A percentile compares a stretch with the other conserved stretches of the same genome.
These are phyloP conservation scores for Trichocladium uniseriatum DNA, from an alignment of 495 filamentous ascomycete species.

Conservation along the genomic window DNA sequence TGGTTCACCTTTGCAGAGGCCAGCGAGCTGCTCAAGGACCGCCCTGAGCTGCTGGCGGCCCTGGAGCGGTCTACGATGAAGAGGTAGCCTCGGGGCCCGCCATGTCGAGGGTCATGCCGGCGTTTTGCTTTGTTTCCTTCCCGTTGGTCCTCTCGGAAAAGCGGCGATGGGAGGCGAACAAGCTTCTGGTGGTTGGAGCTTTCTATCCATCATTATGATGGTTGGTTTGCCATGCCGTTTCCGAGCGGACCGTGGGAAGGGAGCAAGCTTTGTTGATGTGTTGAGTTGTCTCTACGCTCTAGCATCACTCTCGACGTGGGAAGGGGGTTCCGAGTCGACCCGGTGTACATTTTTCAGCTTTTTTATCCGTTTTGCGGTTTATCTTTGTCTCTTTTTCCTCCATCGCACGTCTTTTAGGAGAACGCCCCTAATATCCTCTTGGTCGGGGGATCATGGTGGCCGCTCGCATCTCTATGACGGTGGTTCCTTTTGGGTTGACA, in stretches of 20 bases:
- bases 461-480: neutral
- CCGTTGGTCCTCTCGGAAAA: neutral
- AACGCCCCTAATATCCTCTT: neutral
- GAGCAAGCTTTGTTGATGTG: neutral
- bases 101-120: slow-evolving; percentile 7
- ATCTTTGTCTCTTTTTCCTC: neutral
- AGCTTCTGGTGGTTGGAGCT: neutral
- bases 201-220: neutral
- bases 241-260: neutral
- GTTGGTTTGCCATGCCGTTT: neutral
- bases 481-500: neutral
- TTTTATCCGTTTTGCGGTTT: neutral
- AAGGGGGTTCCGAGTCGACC: neutral
- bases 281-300: neutral
- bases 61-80: slow-evolving; percentile 71
- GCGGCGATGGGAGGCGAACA: neutral
- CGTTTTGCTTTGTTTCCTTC: neutral
- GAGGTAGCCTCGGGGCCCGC: slow-evolving; percentile 20
- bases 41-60: slow-evolving; percentile 84
- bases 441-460: neutral
- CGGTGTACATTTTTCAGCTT: neutral
- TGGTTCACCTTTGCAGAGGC: slow-evolving; percentile 85
- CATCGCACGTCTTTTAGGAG: neutral
- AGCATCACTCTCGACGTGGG: neutral
- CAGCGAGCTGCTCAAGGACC: slow-evolving; percentile 58